These are phyloP conservation scores for Conoideocrella luteorostrata DNA, from an alignment of 2,329 filamentous ascomycete species.

Conservation along the genomic window DNA sequence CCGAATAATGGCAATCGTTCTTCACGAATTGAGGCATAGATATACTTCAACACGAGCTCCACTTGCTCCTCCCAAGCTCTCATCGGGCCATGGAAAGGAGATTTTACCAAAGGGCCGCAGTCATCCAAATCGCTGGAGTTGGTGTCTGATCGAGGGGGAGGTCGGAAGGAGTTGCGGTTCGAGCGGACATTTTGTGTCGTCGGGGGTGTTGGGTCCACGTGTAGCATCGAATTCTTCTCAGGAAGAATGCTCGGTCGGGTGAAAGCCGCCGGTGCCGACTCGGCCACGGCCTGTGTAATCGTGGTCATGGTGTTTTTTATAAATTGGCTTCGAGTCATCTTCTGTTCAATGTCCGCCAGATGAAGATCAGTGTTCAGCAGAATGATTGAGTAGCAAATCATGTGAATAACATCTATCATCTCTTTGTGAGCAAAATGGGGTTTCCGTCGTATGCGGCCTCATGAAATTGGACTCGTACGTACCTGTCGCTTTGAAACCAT, in stretches of 20 bases:
- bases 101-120: constrained; percentile 71
- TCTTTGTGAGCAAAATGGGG: not conserved
- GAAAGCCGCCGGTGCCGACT: constrained; percentile 63
- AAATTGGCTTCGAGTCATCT: constrained; percentile 94
- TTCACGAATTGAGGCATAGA: constrained; percentile 83
- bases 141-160: constrained; percentile 41
- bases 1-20: constrained; percentile 83
- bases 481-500: constrained; percentile 88
- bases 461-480: constrained; percentile 31
- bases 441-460: not conserved
- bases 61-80: constrained; percentile 84
- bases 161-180: constrained; percentile 43
- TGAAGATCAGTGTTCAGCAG: constrained; percentile 95
- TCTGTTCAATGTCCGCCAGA: constrained; percentile 87
- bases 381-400: constrained; percentile 92
- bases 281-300: constrained; percentile 67
- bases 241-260: constrained; percentile 52
- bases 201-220: constrained; percentile 24
- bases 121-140: constrained; percentile 41
- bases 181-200: constrained; percentile 33
- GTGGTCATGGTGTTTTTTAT: constrained; percentile 95
- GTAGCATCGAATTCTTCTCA: constrained; percentile 28
- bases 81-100: constrained; percentile 66
- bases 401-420: constrained; percentile 75
- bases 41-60: constrained; percentile 85